Percentiles rank a stretch among this genome's conserved stretches.
Conservation (phyloP, 2,329 filamentous ascomycete genomes). For the Didymella segeticola region DNA sequence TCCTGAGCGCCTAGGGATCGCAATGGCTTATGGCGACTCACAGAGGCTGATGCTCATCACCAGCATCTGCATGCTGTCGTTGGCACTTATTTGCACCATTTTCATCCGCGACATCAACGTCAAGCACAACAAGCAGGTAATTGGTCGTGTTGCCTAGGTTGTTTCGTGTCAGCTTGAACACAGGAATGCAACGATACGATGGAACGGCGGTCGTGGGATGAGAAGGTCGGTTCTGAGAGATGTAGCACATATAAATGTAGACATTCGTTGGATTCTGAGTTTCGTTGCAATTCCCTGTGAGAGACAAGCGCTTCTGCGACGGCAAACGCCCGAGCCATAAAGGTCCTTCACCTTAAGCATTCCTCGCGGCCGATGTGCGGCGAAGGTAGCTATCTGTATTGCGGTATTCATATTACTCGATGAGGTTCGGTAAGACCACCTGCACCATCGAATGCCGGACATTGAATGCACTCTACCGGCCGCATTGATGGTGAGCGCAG, state of each 20-base stretch:
- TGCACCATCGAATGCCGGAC: not conserved
- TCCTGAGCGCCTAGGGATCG: conserved; percentile 52
- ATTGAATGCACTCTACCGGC: conserved; percentile 1
- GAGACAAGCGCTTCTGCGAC: not conserved
- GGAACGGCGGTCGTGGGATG: not conserved
- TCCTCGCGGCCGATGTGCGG: not conserved
- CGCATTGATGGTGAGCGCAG: not conserved
- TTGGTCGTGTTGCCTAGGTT: conserved; percentile 51
- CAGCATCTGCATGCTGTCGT: conserved; percentile 28
- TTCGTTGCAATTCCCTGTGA: not conserved
- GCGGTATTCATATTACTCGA: conserved; percentile 12
- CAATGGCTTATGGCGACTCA: conserved; percentile 36
- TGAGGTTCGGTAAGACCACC: conserved; percentile 13
- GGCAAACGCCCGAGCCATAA: not conserved
- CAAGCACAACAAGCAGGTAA: conserved; percentile 51
- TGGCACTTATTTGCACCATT: conserved; percentile 48
- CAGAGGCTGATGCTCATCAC: conserved; percentile 42
- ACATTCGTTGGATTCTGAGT: not conserved
- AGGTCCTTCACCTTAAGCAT: not conserved
- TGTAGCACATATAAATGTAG: not conserved
- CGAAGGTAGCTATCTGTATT: not conserved
- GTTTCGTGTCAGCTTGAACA: not conserved
- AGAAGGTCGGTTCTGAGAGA: not conserved
- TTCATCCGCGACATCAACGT: conserved; percentile 58
- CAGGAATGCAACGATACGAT: not conserved